phyloP scores from a whole-genome alignment of 306 rosid species.

The Benincasa hispida region DNA sequence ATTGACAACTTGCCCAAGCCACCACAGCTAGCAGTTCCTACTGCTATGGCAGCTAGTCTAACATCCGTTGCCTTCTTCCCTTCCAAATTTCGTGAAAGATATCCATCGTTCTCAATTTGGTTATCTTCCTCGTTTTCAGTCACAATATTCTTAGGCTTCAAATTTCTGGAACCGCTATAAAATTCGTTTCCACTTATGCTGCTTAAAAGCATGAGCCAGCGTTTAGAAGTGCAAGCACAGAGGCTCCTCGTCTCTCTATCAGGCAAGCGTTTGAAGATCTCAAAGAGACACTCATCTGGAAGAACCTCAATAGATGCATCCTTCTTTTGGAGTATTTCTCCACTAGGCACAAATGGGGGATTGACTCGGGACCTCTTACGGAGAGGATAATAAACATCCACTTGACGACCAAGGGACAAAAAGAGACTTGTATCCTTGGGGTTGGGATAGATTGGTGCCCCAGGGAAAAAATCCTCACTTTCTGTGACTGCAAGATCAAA shows the following conservation, averaged over 20 bases:
- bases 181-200: conserved; percentile 45
- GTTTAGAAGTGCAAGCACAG: conserved; percentile 74
- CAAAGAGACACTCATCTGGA: conserved; percentile 92
- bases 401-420: conserved; percentile 55
- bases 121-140: conserved; percentile 26
- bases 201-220: conserved; percentile 84
- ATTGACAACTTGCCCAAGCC: conserved; percentile 79
- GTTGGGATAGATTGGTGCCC: conserved; percentile 53
- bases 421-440: conserved; percentile 73
- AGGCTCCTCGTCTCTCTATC: conserved; percentile 60
- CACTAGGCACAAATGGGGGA: conserved; percentile 38
- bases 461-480: conserved; percentile 58
- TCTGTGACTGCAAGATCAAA: conserved; percentile 36
- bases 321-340: conserved; percentile 49
- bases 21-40: conserved; percentile 77
- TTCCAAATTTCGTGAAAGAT: conserved; percentile 77
- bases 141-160: conserved; percentile 10
- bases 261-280: conserved; percentile 78
- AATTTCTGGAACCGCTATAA: conserved; percentile 13
- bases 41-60: conserved; percentile 84
- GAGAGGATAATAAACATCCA: conserved; percentile 47
- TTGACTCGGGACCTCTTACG: conserved; percentile 62
- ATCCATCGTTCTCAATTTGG: conserved; percentile 51
- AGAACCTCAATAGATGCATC: conserved; percentile 54
- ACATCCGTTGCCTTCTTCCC: conserved; percentile 87